phyloP scores from a whole-genome alignment of 1,139 yeast species.

The Zygotorulaspora mrakii region DNA sequence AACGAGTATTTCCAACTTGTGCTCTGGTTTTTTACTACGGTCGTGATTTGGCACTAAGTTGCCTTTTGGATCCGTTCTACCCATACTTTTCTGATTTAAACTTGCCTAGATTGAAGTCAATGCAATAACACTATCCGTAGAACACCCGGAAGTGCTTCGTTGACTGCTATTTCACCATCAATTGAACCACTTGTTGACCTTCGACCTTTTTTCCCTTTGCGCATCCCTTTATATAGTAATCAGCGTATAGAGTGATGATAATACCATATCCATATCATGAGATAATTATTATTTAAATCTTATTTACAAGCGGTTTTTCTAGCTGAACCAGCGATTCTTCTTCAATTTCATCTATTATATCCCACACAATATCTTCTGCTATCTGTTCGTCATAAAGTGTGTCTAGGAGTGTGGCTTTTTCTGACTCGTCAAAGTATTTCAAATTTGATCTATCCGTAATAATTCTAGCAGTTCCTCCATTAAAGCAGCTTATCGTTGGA shows the following conservation, averaged over 20 bases:
- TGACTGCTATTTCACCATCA: background rate
- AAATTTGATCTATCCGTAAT: constrained; percentile 22
- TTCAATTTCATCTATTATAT: constrained; percentile 80
- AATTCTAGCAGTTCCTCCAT: constrained; percentile 63
- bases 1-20: constrained; percentile 41
- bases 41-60: constrained; percentile 4
- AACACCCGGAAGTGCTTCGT: constrained; percentile 1
- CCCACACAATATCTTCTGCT: constrained; percentile 81
- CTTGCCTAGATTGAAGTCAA: background rate
- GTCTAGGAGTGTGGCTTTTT: constrained; percentile 44
- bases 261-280: constrained; percentile 1
- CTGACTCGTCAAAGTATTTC: constrained; percentile 39
- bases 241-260: constrained; percentile 9
- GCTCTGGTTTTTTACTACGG: constrained; percentile 8
- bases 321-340: constrained; percentile 40
- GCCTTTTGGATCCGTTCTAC: constrained; percentile 2
- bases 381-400: constrained; percentile 65
- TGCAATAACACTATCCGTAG: background rate
- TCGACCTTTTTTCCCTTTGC: background rate
- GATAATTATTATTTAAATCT: background rate
- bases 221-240: background rate
- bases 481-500: constrained; percentile 82
- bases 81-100: constrained; percentile 3
- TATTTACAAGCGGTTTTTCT: background rate
- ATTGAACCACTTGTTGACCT: too few species aligned